Base-by-base conservation (phyloP, 2,329 filamentous ascomycete species). In the Ilyonectria destructans region DNA sequence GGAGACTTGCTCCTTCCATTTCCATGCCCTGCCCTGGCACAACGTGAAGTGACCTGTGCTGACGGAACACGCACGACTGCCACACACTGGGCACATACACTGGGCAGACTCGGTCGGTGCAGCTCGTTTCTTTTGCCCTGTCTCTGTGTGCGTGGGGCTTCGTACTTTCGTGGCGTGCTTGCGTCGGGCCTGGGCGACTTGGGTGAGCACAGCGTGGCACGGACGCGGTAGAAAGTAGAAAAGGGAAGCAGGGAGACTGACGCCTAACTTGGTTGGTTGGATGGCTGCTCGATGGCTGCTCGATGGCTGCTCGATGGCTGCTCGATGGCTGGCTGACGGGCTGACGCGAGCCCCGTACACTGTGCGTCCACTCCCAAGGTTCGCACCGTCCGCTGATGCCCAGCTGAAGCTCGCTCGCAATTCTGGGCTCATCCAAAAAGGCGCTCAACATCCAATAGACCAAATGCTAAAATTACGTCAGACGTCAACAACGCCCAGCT, bases 321-420 rank as follows among this genome's bases (percentile, higher is more conserved):
- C n/a, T 37, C 23, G 35, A 55, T 37, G 51, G 59, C 52, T 62
- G 51, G n/a, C 45, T 23, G 37, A 37, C 58, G n/a, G 59, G 51
- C 51, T 62, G 40, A 56, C 51, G 51, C 40, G 59, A 23, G 17
- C 51, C 40, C 9, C 7, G 23, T 56, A 51, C 52, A 58, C 60
- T 31, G 60, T 63, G 33, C 51, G 46, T 5, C 13, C 12, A 2
- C 3, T 3, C 2, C 23, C 26, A 55, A 9, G 13, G 8, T 46
- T 46, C 19, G 19, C 59, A 56, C 51, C 31, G 51, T 62, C 26
- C 21, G 40, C n/a, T 17, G 17, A 10, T n/a, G 31, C 37, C 37
- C 15, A 12, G 33, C 13, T 40, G 37, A 15, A 13, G 37, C 13
- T 40, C 13, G 15, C 12, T 17, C 6, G 6, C 37, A 6, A 26